Conservation (phyloP, 495 filamentous ascomycete species). For the Daldinia childiae region DNA sequence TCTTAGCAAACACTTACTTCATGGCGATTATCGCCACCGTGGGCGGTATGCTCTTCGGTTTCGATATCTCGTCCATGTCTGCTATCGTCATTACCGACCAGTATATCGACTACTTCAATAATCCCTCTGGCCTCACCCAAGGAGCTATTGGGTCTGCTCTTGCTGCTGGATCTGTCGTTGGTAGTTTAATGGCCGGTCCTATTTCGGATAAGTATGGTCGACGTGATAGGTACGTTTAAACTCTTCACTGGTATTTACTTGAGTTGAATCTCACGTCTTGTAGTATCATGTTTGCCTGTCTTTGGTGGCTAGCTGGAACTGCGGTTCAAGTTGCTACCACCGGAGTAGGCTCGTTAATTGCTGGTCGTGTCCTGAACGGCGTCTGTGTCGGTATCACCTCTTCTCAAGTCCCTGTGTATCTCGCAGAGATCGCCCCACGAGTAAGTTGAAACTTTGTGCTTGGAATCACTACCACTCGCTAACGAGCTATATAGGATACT, state of each 20-base stretch:
- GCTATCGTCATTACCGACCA: conserved; percentile 76
- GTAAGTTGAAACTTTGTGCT: conserved; percentile 56
- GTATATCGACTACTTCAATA: conserved; percentile 73
- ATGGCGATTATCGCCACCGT: conserved; percentile 69
- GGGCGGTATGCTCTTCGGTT: conserved; percentile 70
- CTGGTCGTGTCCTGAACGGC: conserved; percentile 76
- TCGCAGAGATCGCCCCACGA: conserved; percentile 75
- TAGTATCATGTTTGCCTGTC: conserved; percentile 70
- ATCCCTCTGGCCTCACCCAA: conserved; percentile 69
- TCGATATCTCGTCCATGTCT: conserved; percentile 75
- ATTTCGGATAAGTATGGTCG: conserved; percentile 74
- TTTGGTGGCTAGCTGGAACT: conserved; percentile 77
- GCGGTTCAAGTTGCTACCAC: conserved; percentile 71
- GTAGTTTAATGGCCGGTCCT: conserved; percentile 69
- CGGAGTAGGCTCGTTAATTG: conserved; percentile 70
- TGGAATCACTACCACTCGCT: not conserved
- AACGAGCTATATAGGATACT: conserved; percentile 31
- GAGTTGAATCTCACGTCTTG: conserved; percentile 18
- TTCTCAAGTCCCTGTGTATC: conserved; percentile 83
- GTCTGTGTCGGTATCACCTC: conserved; percentile 79
- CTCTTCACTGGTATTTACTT: not conserved
- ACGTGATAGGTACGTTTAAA: conserved; percentile 54
- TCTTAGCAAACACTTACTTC: conserved; percentile 64
- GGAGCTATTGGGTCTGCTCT: conserved; percentile 73
- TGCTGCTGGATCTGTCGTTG: conserved; percentile 73